Conservation (phyloP, 441 rosid genomes). For the Pelargonium fulgidum region DNA sequence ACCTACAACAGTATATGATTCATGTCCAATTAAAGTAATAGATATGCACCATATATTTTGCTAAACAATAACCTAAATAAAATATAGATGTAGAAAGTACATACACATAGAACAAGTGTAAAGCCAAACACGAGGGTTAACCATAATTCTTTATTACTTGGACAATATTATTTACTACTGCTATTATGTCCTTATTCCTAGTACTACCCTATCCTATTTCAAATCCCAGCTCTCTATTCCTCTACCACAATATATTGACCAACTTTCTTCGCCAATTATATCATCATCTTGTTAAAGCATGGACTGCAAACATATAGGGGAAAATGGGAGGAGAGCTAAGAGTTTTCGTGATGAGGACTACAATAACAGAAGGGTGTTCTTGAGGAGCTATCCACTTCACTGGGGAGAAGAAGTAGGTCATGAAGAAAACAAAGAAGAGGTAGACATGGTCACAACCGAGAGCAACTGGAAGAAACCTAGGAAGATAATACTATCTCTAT, state of each 20-base stretch:
- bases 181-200: slow-evolving; percentile 9
- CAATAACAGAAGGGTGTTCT: slow-evolving; percentile 38
- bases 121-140: slow-evolving; percentile 17
- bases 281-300: not conserved
- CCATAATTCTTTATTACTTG: not conserved
- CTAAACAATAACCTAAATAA: not conserved
- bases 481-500: slow-evolving; percentile 31
- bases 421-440: slow-evolving; percentile 18
- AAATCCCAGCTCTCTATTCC: slow-evolving; percentile 3
- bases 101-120: slow-evolving; percentile 1
- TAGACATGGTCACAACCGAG: not conserved
- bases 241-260: slow-evolving; percentile 11
- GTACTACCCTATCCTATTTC: slow-evolving; percentile 7
- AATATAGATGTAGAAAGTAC: not conserved
- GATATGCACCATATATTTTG: not conserved
- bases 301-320: slow-evolving; percentile 22
- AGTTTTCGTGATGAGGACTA: slow-evolving; percentile 40
- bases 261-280: not conserved
- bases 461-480: slow-evolving; percentile 23
- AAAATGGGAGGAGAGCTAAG: slow-evolving; percentile 19
- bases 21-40: not conserved
- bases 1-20: not conserved
- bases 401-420: slow-evolving; percentile 30
- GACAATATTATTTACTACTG: not conserved
- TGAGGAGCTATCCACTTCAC: slow-evolving; percentile 52